These are phyloP conservation scores for Boehmeria nivea DNA, from an alignment of 306 rosid species.

Conservation along the genomic window DNA sequence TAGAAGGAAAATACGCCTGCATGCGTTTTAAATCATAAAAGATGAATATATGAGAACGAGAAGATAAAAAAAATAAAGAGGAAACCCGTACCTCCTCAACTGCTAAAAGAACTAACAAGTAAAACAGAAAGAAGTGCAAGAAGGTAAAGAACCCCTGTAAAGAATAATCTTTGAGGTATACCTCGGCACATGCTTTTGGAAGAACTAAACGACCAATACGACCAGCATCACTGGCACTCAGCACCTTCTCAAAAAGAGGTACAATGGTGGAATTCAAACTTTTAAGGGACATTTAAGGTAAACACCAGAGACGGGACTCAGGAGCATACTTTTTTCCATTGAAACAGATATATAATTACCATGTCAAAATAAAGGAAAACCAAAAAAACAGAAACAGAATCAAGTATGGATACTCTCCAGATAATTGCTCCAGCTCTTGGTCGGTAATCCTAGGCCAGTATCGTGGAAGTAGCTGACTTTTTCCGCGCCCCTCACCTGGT, in stretches of 20 bases:
- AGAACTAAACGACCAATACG: constrained; percentile 98
- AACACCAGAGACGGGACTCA: constrained; percentile 16
- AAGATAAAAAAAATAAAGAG: constrained; percentile 1
- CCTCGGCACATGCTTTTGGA: constrained; percentile 99
- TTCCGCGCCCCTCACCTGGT: constrained; percentile 90
- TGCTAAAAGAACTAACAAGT: background rate
- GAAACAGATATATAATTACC: no score
- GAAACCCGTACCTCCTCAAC: background rate
- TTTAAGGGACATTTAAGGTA: constrained; percentile 47
- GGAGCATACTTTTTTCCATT: no score
- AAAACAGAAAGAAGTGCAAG: constrained; percentile 9
- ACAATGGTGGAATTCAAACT: constrained; percentile 92
- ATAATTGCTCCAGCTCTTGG: constrained; percentile 78
- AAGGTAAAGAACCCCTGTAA: constrained; percentile 1
- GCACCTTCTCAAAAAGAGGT: constrained; percentile 90
- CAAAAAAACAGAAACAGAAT: constrained; percentile 3
- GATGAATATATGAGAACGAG: constrained; percentile 7
- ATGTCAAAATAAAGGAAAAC: constrained; percentile 7
- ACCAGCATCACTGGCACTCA: constrained; percentile 99
- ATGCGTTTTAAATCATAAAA: no score
- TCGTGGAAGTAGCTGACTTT: constrained; percentile 91
- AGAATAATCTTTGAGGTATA: constrained; percentile 29
- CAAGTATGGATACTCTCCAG: constrained; percentile 87
- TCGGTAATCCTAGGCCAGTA: constrained; percentile 99
- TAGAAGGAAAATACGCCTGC: constrained; percentile 94